These are phyloP conservation scores for Xanthoconium separans DNA, from an alignment of 1,284 basidiomycete species.

Conservation along the genomic window DNA sequence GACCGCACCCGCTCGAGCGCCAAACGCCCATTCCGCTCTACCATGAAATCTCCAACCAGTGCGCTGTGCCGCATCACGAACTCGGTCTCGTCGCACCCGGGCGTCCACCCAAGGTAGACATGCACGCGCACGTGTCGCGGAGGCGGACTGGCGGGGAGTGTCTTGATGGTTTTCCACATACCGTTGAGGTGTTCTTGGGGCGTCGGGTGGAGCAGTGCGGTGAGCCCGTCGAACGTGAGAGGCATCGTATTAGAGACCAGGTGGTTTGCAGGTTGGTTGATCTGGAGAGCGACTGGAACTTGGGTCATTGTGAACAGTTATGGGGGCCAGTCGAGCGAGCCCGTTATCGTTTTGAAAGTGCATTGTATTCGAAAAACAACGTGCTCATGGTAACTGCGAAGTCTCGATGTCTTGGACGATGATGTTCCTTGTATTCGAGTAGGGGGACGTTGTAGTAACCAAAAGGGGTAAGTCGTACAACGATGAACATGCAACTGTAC, in stretches of 20 bases:
- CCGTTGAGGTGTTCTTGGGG: constrained; percentile 31
- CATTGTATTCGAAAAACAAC: not conserved
- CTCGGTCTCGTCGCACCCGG: constrained; percentile 30
- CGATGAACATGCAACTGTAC: no score
- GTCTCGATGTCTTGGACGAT: no score
- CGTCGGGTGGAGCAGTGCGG: constrained; percentile 18
- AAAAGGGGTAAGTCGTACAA: not conserved
- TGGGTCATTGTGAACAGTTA: not conserved
- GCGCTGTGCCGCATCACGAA: constrained; percentile 29
- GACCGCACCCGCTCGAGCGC: constrained; percentile 15
- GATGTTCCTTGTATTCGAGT: no score
- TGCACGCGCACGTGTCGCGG: constrained; percentile 35
- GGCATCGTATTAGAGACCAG: not conserved
- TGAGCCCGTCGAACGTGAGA: constrained; percentile 13
- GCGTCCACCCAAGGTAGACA: constrained; percentile 28
- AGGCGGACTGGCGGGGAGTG: constrained; percentile 19
- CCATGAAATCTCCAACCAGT: constrained; percentile 26
- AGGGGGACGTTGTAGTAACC: not conserved
- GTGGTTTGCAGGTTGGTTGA: not conserved
- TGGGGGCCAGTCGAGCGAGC: not conserved
- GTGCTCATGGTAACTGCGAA: not conserved
- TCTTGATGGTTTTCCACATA: constrained; percentile 26
- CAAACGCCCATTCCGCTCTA: constrained; percentile 24
- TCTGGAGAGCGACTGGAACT: not conserved
- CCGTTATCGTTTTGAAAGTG: not conserved